phyloP scores from a whole-genome alignment of 768 basidiomycete genomes.

The Suillus clintonianus region DNA sequence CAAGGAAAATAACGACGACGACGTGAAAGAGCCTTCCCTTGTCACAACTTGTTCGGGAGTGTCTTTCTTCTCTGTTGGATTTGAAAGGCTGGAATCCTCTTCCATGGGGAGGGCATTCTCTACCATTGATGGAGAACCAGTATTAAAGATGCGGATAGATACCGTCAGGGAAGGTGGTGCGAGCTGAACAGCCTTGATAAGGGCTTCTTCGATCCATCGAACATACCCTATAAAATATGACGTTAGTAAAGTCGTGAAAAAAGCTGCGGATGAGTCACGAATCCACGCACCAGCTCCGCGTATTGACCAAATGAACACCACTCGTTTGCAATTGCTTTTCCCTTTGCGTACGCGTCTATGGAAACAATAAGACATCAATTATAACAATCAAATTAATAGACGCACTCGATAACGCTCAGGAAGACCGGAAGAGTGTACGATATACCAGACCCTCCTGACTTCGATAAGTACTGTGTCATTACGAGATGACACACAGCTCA shows the following conservation, averaged over 20 bases:
- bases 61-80: constrained; percentile 8
- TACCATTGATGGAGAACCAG: constrained; percentile 19
- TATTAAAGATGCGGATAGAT: constrained; percentile 45
- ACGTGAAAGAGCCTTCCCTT: not conserved
- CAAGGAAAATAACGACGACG: constrained; percentile 14
- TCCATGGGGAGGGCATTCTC: constrained; percentile 4
- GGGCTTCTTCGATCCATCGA: constrained; percentile 46
- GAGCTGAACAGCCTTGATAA: constrained; percentile 33
- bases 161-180: constrained; percentile 33
- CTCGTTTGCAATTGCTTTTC: constrained; percentile 29
- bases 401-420: constrained; percentile 43
- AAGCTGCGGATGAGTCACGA: not conserved
- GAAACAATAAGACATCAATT: not conserved
- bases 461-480: not conserved
- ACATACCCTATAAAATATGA: constrained; percentile 33
- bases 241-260: not conserved
- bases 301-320: constrained; percentile 55
- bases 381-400: not conserved
- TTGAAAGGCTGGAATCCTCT: constrained; percentile 15
- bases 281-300: constrained; percentile 43
- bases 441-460: constrained; percentile 50
- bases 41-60: constrained; percentile 7
- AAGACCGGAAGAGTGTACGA: constrained; percentile 49
- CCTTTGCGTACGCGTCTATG: constrained; percentile 23
- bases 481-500: constrained; percentile 15